phyloP scores from a whole-genome alignment of 352 stramenopile genomes.

The Globisporangium polare region DNA sequence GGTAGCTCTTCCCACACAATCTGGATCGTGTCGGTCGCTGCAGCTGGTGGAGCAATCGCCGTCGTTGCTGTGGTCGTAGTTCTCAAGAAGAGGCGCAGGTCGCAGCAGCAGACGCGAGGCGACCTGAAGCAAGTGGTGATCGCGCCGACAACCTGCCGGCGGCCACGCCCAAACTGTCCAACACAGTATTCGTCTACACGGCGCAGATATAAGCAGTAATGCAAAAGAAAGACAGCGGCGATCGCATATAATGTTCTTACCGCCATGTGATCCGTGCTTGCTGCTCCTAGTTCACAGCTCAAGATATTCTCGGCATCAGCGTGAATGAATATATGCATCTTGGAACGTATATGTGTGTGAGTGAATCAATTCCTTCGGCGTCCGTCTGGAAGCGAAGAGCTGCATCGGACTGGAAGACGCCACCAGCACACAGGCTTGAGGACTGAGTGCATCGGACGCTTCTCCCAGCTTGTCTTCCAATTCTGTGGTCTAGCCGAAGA shows the following conservation, averaged over 20 bases:
- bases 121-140: slow-evolving; percentile 40
- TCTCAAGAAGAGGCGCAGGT: slow-evolving; percentile 18
- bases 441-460: slow-evolving; percentile 22
- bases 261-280: not conserved
- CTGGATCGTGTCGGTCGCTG: slow-evolving; percentile 21
- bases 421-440: slow-evolving; percentile 45
- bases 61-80: slow-evolving; percentile 18
- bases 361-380: not conserved
- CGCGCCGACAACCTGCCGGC: slow-evolving; percentile 24
- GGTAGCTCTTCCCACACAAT: slow-evolving; percentile 9
- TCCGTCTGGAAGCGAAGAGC: not conserved
- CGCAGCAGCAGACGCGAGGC: not conserved
- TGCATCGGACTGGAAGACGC: too few relatives aligned
- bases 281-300: not conserved
- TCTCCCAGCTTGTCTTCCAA: not conserved
- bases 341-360: not conserved
- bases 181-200: slow-evolving; percentile 47
- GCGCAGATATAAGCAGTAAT: slow-evolving; percentile 58
- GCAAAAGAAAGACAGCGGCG: slow-evolving; percentile 25
- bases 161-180: slow-evolving; percentile 23
- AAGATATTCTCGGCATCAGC: not conserved
- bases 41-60: slow-evolving; percentile 15
- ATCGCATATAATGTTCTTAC: not conserved
- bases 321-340: slow-evolving; percentile 5
- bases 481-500: slow-evolving; percentile 28